These are phyloP conservation scores for Thuidium tamariscinum DNA, from an alignment of 225 moss, liverwort and hornwort species.

Conservation along the genomic window DNA sequence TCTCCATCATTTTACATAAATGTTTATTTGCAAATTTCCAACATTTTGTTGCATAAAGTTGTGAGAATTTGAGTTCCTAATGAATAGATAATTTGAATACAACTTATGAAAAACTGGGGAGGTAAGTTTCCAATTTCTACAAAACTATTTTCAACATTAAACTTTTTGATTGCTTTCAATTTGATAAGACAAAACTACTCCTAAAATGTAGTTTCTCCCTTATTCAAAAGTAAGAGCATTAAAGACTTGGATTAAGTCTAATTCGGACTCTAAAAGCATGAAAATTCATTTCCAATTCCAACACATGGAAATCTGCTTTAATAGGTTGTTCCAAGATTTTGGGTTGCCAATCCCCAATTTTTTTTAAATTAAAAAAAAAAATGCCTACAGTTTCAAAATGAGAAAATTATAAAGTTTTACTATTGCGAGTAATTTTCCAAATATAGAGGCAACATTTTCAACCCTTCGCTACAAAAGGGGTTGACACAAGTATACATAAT, in stretches of 20 bases:
- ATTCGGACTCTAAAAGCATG: neutral
- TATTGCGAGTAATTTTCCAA: neutral
- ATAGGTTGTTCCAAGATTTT: neutral
- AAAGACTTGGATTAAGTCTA: neutral
- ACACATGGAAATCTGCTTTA: neutral
- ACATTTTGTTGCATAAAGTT: neutral
- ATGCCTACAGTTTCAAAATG: neutral
- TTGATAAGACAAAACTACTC: neutral
- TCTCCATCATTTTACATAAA: neutral
- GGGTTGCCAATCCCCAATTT: neutral
- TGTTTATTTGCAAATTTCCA: neutral
- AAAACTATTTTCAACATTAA: neutral
- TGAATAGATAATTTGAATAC: no score
- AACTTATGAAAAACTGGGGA: no score
- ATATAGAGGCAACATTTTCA: neutral
- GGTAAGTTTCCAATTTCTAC: neutral
- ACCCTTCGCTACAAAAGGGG: neutral
- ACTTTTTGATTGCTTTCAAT: neutral
- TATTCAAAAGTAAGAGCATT: neutral
- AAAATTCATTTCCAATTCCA: neutral
- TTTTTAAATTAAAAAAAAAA: neutral
- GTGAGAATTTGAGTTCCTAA: neutral
- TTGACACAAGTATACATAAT: neutral
- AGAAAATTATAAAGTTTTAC: neutral
- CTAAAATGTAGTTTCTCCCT: neutral